Evolutionary conservation across 352 stramenopile species (phyloP), one percentile per base, ranked within the genome.

Genomic region (Saprolegnia diclina): DNA sequence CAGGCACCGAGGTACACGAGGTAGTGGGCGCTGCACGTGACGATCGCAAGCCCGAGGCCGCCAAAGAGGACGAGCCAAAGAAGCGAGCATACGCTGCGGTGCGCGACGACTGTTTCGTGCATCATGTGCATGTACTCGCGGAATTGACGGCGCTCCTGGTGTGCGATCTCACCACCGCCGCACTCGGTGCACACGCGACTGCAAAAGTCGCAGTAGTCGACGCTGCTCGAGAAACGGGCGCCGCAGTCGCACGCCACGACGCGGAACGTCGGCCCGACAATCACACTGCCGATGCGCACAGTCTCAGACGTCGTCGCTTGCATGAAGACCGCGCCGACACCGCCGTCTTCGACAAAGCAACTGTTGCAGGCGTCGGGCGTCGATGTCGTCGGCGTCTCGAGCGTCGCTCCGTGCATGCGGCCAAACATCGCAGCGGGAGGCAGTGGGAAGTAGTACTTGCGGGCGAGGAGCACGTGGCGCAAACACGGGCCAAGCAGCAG

Each of bases 231-330:
- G 46, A 88, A 88, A 19, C 87, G 83, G 56, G 88, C 77, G n/a
- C 92, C 85, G 45, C 87, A 95, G 68, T 95, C 85, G 57, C 87
- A 95, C 26, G 81, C 78, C 3, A 93, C 81, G 57, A 93, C 87
- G n/a, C 84, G 82, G 72, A 92, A 95, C 10, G 76, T 92, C 35
- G 83, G 80, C 0, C 87, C 87, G 13, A 92, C 71, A 35, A 83
- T 71, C 44, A 93, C 82, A 16, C 87, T 63, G 22, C 88, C 85
- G 22, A 70, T 22, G 35, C 24, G 32, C 18, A 35, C 26, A 4
- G 67, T 73, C 22, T 61, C 19, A 19, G 42, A 13, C n/a, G 53
- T 66, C 64, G 71, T 76, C 65, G 81, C 92, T 64, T 93, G 83
- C 37, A 88, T 70, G 44, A 93, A 79, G 48, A 95, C 72, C 35